These are phyloP conservation scores for Candida pseudocylindracea DNA, from an alignment of 1,139 yeast species.

Conservation along the genomic window DNA sequence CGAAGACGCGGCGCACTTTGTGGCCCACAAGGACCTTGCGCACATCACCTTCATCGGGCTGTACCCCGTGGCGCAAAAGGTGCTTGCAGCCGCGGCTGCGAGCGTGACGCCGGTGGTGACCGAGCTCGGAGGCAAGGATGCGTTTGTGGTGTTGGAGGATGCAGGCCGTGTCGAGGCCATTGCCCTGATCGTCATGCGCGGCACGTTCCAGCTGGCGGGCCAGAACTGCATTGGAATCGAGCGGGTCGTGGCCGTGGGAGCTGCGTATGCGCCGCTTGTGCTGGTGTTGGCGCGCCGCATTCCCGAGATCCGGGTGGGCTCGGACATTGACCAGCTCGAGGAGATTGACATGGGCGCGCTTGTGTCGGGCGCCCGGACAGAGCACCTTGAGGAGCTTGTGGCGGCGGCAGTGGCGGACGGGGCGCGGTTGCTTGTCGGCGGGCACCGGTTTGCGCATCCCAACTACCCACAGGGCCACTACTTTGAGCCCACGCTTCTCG, in stretches of 20 bases:
- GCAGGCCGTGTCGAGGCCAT: constrained; percentile 31
- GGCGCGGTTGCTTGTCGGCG: constrained; percentile 66
- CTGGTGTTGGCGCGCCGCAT: constrained; percentile 34
- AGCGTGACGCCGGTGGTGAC: constrained; percentile 82
- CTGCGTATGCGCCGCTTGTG: constrained; percentile 39
- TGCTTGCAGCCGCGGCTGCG: constrained; percentile 60
- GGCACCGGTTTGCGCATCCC: constrained; percentile 60
- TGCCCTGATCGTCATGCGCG: constrained; percentile 74
- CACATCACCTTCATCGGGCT: constrained; percentile 94
- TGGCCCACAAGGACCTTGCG: constrained; percentile 59
- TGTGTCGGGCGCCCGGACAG: constrained; percentile 60
- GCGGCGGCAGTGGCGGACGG: constrained; percentile 59
- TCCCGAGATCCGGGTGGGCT: constrained; percentile 48
- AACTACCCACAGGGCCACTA: constrained; percentile 90
- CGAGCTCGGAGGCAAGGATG: constrained; percentile 91
- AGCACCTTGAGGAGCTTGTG: constrained; percentile 37
- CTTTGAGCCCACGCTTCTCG: constrained; percentile 70
- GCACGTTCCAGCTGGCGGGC: constrained; percentile 91
- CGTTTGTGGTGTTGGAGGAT: constrained; percentile 66
- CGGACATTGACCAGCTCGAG: constrained; percentile 75
- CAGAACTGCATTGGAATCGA: constrained; percentile 97
- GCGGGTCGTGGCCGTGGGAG: constrained; percentile 60
- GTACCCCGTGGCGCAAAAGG: constrained; percentile 81
- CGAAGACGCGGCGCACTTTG: constrained; percentile 65
- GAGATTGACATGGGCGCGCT: constrained; percentile 94